Evolutionary conservation across 306 rosid species (phyloP), one percentile per base, ranked within the genome.

Genomic region (Psophocarpus tetragonolobus): DNA sequence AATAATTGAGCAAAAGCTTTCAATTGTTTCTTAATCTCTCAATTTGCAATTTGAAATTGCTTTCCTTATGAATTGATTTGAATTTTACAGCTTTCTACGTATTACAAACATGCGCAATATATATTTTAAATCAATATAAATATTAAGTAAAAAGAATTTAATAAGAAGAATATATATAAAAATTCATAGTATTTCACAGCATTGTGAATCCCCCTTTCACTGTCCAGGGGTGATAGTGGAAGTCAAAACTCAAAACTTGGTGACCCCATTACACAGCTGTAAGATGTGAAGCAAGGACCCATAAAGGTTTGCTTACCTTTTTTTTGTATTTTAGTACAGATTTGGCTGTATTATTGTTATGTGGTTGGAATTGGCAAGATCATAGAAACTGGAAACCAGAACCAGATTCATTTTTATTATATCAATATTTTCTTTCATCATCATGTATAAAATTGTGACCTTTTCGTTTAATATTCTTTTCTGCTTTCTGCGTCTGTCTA

Each of bases 211-310:
- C 17, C 4, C 0, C 2, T 44, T 44, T 57, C 0, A 62, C 5
- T 45, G n/a, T 57, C 20, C 14, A 50, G 61, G 2, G 58, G 53
- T 45, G 13, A 17, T 41, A 58, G 2, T 71, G 21, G 9, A 74
- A 77, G 85, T 87, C 80, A 84, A 67, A 79, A 30, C 41, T 87
- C 80, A 84, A 67, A 79, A 30, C 41, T 63, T 21, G 1, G 48
- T 33, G 92, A 81, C 88, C 87, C 88, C 89, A 79, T 80, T 10
- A 41, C 80, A 26, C 63, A 78, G 90, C 84, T 86, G 90, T 87
- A 77, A 63, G 90, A 68, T 77, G 75, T 60, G 84, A 74, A 71
- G 62, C 26, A 60, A 70, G 88, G 87, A 77, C 81, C 86, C 88
- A 53, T 82, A 42, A 39, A 2, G 54, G 53, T 73, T 78, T 77